Conservation (phyloP, 805 yeast species). For the Metahyphopichia silvanorum region DNA sequence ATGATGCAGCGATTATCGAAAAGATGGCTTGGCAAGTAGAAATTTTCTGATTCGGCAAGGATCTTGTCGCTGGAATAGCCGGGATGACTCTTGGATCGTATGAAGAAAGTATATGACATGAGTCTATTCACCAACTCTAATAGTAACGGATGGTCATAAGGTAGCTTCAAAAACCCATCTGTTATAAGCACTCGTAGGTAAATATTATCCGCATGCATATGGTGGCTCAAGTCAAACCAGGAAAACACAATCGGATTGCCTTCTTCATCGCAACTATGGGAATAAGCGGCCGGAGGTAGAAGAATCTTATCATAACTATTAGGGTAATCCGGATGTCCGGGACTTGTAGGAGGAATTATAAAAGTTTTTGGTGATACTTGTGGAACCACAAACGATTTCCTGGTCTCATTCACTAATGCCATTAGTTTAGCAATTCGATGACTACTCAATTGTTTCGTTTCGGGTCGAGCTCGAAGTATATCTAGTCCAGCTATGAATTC, state of each 20-base stretch:
- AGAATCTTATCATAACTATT: conserved; percentile 7
- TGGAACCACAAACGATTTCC: conserved; percentile 22
- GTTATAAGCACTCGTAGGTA: conserved; percentile 32
- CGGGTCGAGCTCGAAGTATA: conserved; percentile 14
- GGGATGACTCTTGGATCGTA: conserved; percentile 12
- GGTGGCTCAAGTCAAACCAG: conserved; percentile 57
- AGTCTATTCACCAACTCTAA: conserved; percentile 18
- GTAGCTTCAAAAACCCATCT: conserved; percentile 32
- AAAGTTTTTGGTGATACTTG: conserved; percentile 14
- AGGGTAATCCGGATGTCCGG: conserved; percentile 28
- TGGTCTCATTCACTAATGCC: conserved; percentile 30
- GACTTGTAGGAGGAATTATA: conserved; percentile 21
- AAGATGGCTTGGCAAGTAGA: conserved; percentile 17
- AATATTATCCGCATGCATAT: conserved; percentile 35
- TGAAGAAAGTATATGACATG: conserved; percentile 19
- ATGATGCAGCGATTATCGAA: conserved; percentile 32
- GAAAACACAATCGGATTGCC: conserved; percentile 16
- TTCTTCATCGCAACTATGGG: conserved; percentile 3
- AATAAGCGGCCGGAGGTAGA: conserved; percentile 23
- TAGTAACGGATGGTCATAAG: conserved; percentile 26
- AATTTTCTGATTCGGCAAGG: conserved; percentile 22
- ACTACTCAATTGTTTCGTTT: conserved; percentile 13
- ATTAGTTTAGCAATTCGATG: conserved; percentile 24
- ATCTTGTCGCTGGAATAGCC: conserved; percentile 9
- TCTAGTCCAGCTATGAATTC: conserved; percentile 23